Percentiles rank a stretch among this genome's conserved stretches.
These are phyloP conservation scores for Cucurbita ficifolia DNA, from an alignment of 306 rosid genomes.

Conservation along the genomic window DNA sequence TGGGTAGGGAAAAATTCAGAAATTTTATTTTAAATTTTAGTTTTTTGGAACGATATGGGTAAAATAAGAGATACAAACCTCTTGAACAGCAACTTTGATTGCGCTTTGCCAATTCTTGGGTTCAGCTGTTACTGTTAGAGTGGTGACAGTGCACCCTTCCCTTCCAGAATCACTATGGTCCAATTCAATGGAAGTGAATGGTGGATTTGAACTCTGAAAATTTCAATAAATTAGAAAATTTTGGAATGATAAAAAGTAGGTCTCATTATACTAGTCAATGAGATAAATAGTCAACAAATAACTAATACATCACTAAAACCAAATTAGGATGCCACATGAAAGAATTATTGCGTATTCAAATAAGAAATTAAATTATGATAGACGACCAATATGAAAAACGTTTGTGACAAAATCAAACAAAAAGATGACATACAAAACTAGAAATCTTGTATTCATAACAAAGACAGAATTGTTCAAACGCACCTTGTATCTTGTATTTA, in stretches of 20 bases:
- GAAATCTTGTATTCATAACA: not conserved
- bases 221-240: slow-evolving; percentile 14
- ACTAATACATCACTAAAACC: not conserved
- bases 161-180: slow-evolving; percentile 99
- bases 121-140: slow-evolving; percentile 91
- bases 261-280: not conserved
- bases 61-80: slow-evolving; percentile 37
- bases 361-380: not conserved
- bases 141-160: slow-evolving; percentile 99
- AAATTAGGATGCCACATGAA: not conserved
- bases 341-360: not conserved
- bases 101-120: slow-evolving; percentile 91
- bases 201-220: slow-evolving; percentile 95
- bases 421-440: not conserved
- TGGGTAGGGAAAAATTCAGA: not conserved
- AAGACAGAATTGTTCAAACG: not conserved
- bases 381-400: not conserved
- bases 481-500: slow-evolving; percentile 97
- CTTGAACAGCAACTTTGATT: slow-evolving; percentile 92
- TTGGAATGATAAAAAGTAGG: slow-evolving; percentile 10
- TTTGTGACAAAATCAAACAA: not conserved
- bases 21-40: not conserved
- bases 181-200: slow-evolving; percentile 91
- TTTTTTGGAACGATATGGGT: not conserved
- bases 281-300: not conserved